Base-by-base conservation (phyloP, 2,329 filamentous ascomycete species). In the Aspergillus sergii region DNA sequence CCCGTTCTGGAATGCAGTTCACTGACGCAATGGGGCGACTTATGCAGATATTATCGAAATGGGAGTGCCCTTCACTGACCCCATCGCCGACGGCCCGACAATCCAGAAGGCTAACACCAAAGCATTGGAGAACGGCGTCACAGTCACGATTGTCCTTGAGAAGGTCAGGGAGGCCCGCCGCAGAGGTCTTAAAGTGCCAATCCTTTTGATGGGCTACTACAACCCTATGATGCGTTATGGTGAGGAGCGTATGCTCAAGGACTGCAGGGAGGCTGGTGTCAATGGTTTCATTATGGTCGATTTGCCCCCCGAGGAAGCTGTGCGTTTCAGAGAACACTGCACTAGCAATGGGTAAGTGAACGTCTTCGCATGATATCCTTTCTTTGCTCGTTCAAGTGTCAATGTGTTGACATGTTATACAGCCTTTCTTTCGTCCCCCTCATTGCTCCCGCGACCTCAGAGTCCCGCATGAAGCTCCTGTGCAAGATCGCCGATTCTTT, bases 161-260 rank as follows among this genome's bases (percentile, higher is more conserved):
- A 94, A 97, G 85, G 90, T 97, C 65, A 89, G 90, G 71, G 87
- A 91, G 66, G 93, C 94, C 54, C 86, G 95, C 72, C 85, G 86
- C 70, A 86, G 85, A 66, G 95, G 95, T 48, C 83, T 98, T 60
- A 89, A 86, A 72, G 88, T 90, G 0, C 95, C 95, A 0, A 87
- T 99, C 48, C 82, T 99, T 75, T 86, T 99, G 69, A 99, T 99
- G 95, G 95, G 95, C 73, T 99, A 99, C 86, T 99, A 97, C 82
- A 99, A 99, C 83, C 95, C 95, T 1, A 85, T 98, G 65, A 84
- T 98, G 65, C 92, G 91, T 73, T 99, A 98, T 76, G 95, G 95
- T 59, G 95, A 99, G 81, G 93, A 97, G 81, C 87, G 86, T 64
- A 88, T 98, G 79, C 83, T 99, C 60, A 85, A 88, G 71, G 94